Evolutionary conservation across 768 basidiomycete genomes (phyloP), one percentile per base, ranked within the genome.

Genomic region (Russula sp.): DNA sequence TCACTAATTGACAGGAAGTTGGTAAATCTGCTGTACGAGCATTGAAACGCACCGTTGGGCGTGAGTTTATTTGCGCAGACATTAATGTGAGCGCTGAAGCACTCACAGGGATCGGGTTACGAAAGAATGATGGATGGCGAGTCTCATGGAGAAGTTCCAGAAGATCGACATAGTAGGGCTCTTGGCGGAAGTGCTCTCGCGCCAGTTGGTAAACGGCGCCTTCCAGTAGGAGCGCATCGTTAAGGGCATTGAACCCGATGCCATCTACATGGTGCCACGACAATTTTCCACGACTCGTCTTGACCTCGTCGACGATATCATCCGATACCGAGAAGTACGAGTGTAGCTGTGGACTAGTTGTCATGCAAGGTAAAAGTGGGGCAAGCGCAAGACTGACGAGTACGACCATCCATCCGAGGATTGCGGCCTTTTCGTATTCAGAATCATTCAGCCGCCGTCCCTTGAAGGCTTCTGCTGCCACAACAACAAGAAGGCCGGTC

Each of bases 171-270:
- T 99, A 99, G 72, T 86, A 96, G 2, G 82, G 69, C 65, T 93
- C 86, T 1, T 73, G 66, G 47, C 88, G 81, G 81, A 97, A 96
- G 75, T 97, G 83, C 61, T 80, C 82, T 76, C 90, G 94, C 71
- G 98, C 78, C 36, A 99, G 80, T 69, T 81, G 83, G 77, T 93
- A 99, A 72, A 98, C 96, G 38, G 94, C 88, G 7, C 83, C 86
- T 71, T 94, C 93, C 73, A 98, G 86, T 88, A 98, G 90, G 81
- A 97, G 93, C 2, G 90, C 77, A 72, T 99, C 96, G 78, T 98
- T 98, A 76, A 98, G 88, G 7, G 96, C 93, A 60, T 97, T 84
- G 75, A 84, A 84, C 48, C 86, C 86, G 64, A 96, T 84, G 13
- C 76, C 76, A 54, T 79, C 78, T 47, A 83, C 72, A 56, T 77